Percentiles rank a stretch among this genome's conserved stretches.
These are phyloP conservation scores for Boletus rex-veris DNA, from an alignment of 768 basidiomycete species.

Conservation along the genomic window DNA sequence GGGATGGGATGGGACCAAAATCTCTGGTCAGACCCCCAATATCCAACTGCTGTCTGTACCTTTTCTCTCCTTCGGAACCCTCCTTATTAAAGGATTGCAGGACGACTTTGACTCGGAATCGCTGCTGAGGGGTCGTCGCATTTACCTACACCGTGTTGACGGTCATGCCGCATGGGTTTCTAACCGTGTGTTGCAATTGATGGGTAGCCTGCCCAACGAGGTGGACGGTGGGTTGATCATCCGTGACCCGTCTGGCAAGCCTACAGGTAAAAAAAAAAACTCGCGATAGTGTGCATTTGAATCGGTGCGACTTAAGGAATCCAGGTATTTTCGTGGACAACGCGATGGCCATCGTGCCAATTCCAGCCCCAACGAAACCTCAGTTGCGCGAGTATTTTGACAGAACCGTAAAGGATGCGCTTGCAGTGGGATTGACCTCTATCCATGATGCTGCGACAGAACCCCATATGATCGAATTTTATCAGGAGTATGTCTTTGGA, in stretches of 20 bases:
- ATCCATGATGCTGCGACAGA: constrained; percentile 77
- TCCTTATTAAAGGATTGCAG: constrained; percentile 35
- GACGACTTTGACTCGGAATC: constrained; percentile 70
- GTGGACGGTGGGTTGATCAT: constrained; percentile 77
- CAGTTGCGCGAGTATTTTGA: constrained; percentile 62
- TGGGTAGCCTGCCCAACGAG: constrained; percentile 55
- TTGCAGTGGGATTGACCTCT: constrained; percentile 77
- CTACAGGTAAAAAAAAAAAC: constrained; percentile 53
- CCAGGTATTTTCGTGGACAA: constrained; percentile 81
- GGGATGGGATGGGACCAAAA: constrained; percentile 97
- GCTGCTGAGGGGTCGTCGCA: constrained; percentile 62
- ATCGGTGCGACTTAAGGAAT: neutral
- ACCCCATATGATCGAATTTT: constrained; percentile 56
- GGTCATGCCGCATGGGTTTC: constrained; percentile 89
- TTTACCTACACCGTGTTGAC: constrained; percentile 76
- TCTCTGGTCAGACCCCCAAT: constrained; percentile 57
- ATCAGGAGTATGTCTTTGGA: constrained; percentile 47
- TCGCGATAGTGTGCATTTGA: neutral
- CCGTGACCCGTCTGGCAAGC: constrained; percentile 54
- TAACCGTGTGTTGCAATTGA: constrained; percentile 58
- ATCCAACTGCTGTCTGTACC: constrained; percentile 64
- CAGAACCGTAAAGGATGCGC: constrained; percentile 61
- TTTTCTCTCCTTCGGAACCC: constrained; percentile 17
- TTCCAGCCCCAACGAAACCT: constrained; percentile 56
- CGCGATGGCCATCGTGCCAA: constrained; percentile 73